Evolutionary conservation across 1,139 yeast genomes (phyloP).

Genomic region (Blastobotrys niveus): DNA sequence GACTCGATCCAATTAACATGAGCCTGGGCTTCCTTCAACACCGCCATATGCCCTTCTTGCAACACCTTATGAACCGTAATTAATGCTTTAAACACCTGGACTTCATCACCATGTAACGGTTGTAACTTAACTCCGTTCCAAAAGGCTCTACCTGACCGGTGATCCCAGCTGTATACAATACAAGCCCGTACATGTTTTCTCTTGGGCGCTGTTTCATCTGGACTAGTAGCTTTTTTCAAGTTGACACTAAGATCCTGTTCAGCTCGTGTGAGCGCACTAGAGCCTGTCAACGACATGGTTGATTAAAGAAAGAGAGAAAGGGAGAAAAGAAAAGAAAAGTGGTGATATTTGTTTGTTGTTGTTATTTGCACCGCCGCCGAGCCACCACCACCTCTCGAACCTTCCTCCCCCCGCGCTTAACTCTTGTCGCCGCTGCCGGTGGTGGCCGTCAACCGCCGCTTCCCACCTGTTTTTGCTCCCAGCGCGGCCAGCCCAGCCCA

Average conservation of each 20-base stretch:
- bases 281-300: conserved; percentile 13
- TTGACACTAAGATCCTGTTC: conserved; percentile 46
- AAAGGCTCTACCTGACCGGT: conserved; percentile 75
- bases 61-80: conserved; percentile 87
- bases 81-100: conserved; percentile 82
- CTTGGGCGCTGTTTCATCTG: conserved; percentile 89
- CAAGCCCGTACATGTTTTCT: conserved; percentile 89
- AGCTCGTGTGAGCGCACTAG: conserved; percentile 31
- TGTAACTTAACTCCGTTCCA: conserved; percentile 80
- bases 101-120: conserved; percentile 76
- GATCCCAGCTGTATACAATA: conserved; percentile 95
- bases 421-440: no score
- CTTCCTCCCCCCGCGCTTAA: no score
- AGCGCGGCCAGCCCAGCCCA: no score
- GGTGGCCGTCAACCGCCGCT: no score
- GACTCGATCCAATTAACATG: conserved; percentile 59
- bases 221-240: conserved; percentile 79
- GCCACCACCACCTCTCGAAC: neutral
- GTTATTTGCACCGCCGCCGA: neutral
- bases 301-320: conserved; percentile 20
- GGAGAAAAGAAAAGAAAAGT: conserved; percentile 4
- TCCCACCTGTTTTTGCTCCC: no score
- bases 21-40: conserved; percentile 73
- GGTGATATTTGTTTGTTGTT: neutral
- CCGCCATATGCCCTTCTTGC: conserved; percentile 92